Base-by-base conservation (phyloP, 169 alveolate species). In the Neospora caninum region DNA sequence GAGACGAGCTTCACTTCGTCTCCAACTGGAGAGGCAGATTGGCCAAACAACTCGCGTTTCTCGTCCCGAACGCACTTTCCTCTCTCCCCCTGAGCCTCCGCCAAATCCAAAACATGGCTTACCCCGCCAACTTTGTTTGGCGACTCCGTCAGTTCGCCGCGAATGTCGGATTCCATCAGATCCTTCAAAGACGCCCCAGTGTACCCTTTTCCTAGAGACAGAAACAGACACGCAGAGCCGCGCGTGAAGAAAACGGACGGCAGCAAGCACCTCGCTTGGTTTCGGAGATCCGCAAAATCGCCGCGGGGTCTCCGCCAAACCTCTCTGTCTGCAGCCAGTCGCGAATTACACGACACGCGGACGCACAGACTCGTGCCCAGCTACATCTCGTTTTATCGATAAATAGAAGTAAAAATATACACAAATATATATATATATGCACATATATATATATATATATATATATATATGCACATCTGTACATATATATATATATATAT, bases 91-190 rank as follows among this genome's bases (percentile, higher is more conserved):
- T 16, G 25, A 9, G 31, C 45, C 39, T 78, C 86, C 29, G 86
- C 86, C 27, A 78, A 13, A n/a, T 78, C 86, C 29, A 78, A 25
- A 43, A 78, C 86, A 0, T 10, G 4, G 64, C 89, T 82, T 25
- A 22, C 89, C 7, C n/a, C 91, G 13, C 39, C 43, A 6, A 91
- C 91, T 49, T 80, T 91, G 80, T 92, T 82, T 29, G 80, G 86
- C 70, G 39, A 34, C 42, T 80, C 94, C 41, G 94, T 93, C 49
- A 94, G 42, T 41, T 94, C 96, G 34, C 96, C 96, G 22, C 96
- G 91, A 41, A 94, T 0, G 91, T 82, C 92, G 0, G 80, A 34
- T 42, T 94, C 96, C 95, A 94, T 91, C 54, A 92, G 49, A 0
- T 41, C 89, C 49, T 83, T 91, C 39, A 94, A 88, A 25, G 49